These are phyloP conservation scores for Malbranchea cinnamomea DNA, from an alignment of 2,329 filamentous ascomycete genomes.

Conservation along the genomic window DNA sequence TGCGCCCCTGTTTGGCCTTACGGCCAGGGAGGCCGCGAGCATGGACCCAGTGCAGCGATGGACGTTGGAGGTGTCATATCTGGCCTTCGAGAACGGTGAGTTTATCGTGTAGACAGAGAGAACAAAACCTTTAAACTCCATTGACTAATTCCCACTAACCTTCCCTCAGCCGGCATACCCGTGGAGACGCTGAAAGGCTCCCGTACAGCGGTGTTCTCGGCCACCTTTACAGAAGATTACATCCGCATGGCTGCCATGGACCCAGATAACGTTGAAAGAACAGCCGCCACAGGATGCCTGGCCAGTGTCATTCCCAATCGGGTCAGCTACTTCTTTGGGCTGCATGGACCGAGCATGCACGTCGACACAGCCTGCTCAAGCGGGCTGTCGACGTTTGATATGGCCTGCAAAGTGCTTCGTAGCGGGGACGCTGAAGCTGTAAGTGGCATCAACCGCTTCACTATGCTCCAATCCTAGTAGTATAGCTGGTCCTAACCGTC, in stretches of 20 bases:
- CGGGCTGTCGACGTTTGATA: slow-evolving; percentile 16
- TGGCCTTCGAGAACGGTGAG: slow-evolving; percentile 10
- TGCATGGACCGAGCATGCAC: slow-evolving; percentile 16
- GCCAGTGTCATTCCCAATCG: slow-evolving; percentile 15
- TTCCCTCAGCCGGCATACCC: slow-evolving; percentile 7
- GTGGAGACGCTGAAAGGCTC: slow-evolving; percentile 8
- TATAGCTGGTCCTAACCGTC: too few relatives aligned
- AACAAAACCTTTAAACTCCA: slow-evolving; percentile 1
- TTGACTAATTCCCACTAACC: slow-evolving; percentile 1
- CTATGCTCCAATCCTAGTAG: slow-evolving; percentile 3
- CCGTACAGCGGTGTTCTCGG: slow-evolving; percentile 9
- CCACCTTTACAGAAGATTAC: slow-evolving; percentile 10
- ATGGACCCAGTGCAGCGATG: slow-evolving; percentile 15
- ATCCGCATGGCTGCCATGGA: slow-evolving; percentile 5
- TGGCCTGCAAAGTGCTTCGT: slow-evolving; percentile 15
- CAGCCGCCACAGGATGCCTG: slow-evolving; percentile 11
- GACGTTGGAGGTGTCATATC: slow-evolving; percentile 10
- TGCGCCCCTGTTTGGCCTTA: slow-evolving; percentile 9
- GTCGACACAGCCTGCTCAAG: slow-evolving; percentile 18
- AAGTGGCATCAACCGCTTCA: slow-evolving; percentile 8
- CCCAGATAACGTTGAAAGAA: slow-evolving; percentile 5
- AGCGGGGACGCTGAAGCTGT: slow-evolving; percentile 9
- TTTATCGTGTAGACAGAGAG: too few relatives aligned
- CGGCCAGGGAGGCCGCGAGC: slow-evolving; percentile 8
- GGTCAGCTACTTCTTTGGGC: slow-evolving; percentile 16